A percentile compares a stretch with the other conserved stretches of the same genome.
These are phyloP conservation scores for Candolleomyces eurysporus DNA, from an alignment of 768 basidiomycete species.

Conservation along the genomic window DNA sequence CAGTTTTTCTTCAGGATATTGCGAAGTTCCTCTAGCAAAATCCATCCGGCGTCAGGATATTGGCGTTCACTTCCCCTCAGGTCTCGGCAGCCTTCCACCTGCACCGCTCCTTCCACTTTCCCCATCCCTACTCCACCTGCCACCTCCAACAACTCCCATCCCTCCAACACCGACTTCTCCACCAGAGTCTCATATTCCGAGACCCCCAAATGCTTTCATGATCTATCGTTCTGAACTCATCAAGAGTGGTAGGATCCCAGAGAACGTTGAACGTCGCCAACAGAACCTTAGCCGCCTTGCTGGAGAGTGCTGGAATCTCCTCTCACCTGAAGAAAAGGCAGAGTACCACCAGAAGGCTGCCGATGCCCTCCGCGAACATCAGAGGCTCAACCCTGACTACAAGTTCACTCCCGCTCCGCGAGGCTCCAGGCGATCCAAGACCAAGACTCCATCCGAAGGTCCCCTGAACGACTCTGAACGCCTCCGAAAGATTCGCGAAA, in stretches of 20 bases:
- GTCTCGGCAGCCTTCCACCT: background rate
- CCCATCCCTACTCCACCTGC: slow-evolving; percentile 3
- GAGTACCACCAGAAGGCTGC: slow-evolving; percentile 48
- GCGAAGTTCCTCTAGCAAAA: slow-evolving; percentile 2
- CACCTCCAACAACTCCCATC: background rate
- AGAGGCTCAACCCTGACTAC: slow-evolving; percentile 54
- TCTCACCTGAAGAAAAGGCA: slow-evolving; percentile 44
- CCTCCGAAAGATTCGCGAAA: slow-evolving; percentile 34
- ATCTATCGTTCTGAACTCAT: slow-evolving; percentile 71
- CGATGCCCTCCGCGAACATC: slow-evolving; percentile 46
- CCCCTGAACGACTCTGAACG: slow-evolving; percentile 20
- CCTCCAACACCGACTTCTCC: slow-evolving; percentile 10
- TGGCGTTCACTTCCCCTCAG: background rate
- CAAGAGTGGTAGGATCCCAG: slow-evolving; percentile 44
- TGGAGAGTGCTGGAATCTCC: slow-evolving; percentile 63
- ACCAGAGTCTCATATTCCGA: slow-evolving; percentile 49
- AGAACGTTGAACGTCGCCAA: slow-evolving; percentile 61
- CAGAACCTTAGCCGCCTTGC: slow-evolving; percentile 71
- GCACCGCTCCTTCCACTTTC: background rate
- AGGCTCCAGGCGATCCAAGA: slow-evolving; percentile 31
- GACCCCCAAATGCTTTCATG: slow-evolving; percentile 85
- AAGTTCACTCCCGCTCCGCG: slow-evolving; percentile 53
- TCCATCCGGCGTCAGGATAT: slow-evolving; percentile 1
- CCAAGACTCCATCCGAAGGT: slow-evolving; percentile 19
- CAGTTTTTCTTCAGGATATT: background rate